A percentile compares a stretch with the other conserved stretches of the same genome.
Conservation (phyloP, 495 filamentous ascomycete species). For the Diplogelasinospora grovesii region DNA sequence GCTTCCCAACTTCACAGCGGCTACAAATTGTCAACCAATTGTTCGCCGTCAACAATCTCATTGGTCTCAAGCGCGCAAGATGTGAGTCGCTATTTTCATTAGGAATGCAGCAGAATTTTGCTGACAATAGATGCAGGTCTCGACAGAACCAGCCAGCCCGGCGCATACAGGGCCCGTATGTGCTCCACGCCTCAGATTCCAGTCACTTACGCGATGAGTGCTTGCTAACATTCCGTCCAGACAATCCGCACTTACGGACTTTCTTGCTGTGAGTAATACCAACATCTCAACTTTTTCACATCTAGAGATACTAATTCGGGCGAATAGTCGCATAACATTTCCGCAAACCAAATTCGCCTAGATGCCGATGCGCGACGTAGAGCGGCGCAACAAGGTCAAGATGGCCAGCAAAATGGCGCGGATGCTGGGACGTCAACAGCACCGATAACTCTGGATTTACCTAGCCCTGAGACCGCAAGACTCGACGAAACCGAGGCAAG, state of each 20-base stretch:
- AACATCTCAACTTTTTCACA: background rate
- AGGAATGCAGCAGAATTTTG: conserved; percentile 1
- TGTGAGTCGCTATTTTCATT: background rate
- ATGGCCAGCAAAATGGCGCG: conserved; percentile 1
- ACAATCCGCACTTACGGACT: conserved; percentile 75
- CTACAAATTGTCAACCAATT: background rate
- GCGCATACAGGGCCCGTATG: conserved; percentile 31
- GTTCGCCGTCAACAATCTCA: background rate
- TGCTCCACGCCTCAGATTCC: no score
- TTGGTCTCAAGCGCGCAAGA: background rate
- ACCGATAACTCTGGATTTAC: no score
- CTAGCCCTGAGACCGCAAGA: conserved; percentile 19
- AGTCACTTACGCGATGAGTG: no score
- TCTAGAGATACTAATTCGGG: background rate
- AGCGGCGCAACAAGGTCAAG: conserved; percentile 30
- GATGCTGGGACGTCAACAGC: conserved; percentile 5
- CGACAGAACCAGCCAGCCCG: conserved; percentile 13
- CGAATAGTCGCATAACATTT: conserved; percentile 77
- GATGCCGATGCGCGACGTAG: conserved; percentile 50
- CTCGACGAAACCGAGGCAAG: conserved; percentile 13
- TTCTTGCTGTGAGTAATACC: conserved; percentile 55
- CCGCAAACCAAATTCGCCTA: conserved; percentile 66
- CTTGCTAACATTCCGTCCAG: no score
- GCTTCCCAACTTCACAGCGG: background rate
- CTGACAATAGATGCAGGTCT: conserved; percentile 12